A percentile compares a stretch with the other conserved stretches of the same genome.
Conservation (phyloP, 2,329 filamentous ascomycete species). For the Fusarium nelsonii region DNA sequence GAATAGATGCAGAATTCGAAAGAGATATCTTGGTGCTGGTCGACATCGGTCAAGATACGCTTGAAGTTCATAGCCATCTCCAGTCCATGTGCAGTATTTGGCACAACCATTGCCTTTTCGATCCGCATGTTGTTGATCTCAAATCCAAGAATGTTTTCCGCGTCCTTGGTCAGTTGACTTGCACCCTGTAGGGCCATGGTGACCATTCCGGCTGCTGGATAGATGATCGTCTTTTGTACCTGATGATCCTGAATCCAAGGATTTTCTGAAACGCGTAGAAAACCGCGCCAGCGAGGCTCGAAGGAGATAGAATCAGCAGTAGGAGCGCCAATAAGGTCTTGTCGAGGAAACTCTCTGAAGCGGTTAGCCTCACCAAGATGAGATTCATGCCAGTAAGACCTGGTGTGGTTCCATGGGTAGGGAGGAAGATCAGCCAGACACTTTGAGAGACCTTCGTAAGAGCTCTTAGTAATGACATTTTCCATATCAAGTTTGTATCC, state of each 20-base stretch:
- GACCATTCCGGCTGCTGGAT: constrained; percentile 64
- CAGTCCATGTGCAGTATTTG: constrained; percentile 59
- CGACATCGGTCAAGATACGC: constrained; percentile 15
- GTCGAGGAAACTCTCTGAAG: constrained; percentile 59
- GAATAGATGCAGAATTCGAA: constrained; percentile 62
- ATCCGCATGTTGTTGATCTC: constrained; percentile 62
- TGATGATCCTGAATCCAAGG: constrained; percentile 67
- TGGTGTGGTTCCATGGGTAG: constrained; percentile 68
- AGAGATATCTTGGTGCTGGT: neutral
- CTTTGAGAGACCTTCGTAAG: constrained; percentile 37
- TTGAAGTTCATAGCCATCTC: constrained; percentile 64
- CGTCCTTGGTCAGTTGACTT: constrained; percentile 53
- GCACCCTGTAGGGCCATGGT: constrained; percentile 63
- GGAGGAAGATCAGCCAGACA: constrained; percentile 62
- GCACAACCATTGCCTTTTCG: constrained; percentile 64
- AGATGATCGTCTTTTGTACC: constrained; percentile 63
- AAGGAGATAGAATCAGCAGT: constrained; percentile 59
- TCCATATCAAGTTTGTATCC: constrained; percentile 52
- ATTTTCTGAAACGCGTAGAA: constrained; percentile 62
- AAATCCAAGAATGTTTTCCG: constrained; percentile 51
- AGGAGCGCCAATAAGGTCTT: constrained; percentile 64
- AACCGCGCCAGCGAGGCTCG: constrained; percentile 63
- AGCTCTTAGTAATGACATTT: constrained; percentile 43
- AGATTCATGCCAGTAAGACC: constrained; percentile 66
- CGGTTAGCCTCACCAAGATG: constrained; percentile 59